A percentile compares a stretch with the other conserved stretches of the same genome.
These are phyloP conservation scores for Cladochytrium replicatum DNA, from an alignment of 192 early-diverging fungal genomes.

Conservation along the genomic window DNA sequence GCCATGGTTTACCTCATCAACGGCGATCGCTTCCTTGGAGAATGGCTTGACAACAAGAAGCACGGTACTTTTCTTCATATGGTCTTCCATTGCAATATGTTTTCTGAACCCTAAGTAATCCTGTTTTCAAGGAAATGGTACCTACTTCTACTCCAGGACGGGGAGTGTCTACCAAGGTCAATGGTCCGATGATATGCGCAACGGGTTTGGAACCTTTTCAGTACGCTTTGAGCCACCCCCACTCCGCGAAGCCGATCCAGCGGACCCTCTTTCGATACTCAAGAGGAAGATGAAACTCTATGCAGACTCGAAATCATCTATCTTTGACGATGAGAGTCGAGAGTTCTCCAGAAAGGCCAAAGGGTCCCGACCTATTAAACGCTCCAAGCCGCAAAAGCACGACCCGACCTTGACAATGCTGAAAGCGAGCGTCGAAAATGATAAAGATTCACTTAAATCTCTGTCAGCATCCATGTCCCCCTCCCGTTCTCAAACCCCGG, in stretches of 20 bases:
- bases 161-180: constrained; percentile 49
- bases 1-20: constrained; percentile 49
- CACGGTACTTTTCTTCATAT: constrained; percentile 25
- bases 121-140: constrained; percentile 39
- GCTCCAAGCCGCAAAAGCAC: too few species aligned
- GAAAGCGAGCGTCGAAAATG: not conserved
- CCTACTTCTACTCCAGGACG: constrained; percentile 34
- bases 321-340: not conserved
- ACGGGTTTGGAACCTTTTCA: constrained; percentile 46
- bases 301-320: too few species aligned
- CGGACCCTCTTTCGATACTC: constrained; percentile 7
- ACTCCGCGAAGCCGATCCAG: not conserved
- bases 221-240: constrained; percentile 20
- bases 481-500: too few species aligned
- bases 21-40: constrained; percentile 48
- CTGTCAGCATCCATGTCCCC: too few species aligned
- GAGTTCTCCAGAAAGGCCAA: not conserved
- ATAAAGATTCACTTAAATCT: not conserved
- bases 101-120: not conserved
- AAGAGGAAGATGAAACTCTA: not conserved
- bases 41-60: constrained; percentile 44
- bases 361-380: not conserved
- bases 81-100: not conserved
- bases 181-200: constrained; percentile 34
- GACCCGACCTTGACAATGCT: too few species aligned